Percentiles rank a stretch among this genome's conserved stretches.
Conservation (phyloP, 108 stramenopile genomes). For the Hondaea fermentalgiana region DNA sequence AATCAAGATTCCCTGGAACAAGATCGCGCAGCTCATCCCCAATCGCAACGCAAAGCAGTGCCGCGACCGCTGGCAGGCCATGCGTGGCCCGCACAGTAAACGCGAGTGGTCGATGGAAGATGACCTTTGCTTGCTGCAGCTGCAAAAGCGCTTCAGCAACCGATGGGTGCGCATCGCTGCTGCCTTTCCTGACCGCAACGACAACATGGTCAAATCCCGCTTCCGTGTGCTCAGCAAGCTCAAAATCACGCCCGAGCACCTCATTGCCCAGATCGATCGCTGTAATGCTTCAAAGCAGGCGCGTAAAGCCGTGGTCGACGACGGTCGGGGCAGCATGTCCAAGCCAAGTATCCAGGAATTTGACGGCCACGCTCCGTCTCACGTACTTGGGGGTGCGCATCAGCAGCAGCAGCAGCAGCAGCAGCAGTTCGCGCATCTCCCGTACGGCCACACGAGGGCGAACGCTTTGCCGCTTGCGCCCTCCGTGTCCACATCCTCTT, state of each 20-base stretch:
- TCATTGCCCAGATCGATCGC: not conserved
- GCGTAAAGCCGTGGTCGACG: not conserved
- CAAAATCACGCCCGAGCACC: not conserved
- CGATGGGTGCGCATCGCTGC: not conserved
- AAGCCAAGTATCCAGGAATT: too few relatives aligned
- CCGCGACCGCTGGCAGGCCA: not conserved
- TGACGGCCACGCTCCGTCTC: too few relatives aligned
- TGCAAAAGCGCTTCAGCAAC: not conserved
- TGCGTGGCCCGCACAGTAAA: not conserved
- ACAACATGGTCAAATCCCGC: slow-evolving; percentile 15
- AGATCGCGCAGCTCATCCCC: not conserved
- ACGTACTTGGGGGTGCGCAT: too few relatives aligned
- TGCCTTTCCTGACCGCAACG: not conserved
- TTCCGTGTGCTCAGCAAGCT: not conserved
- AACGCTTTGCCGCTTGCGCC: too few relatives aligned
- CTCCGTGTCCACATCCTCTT: too few relatives aligned
- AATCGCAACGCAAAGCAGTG: slow-evolving; percentile 1
- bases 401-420: too few relatives aligned
- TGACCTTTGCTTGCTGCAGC: not conserved
- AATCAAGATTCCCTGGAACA: not conserved
- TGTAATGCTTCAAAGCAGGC: not conserved
- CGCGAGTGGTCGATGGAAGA: slow-evolving; percentile 2
- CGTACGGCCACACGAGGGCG: too few relatives aligned
- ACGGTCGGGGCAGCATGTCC: not conserved
- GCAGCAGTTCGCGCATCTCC: too few relatives aligned